Evolutionary conservation across 2,329 filamentous ascomycete species (phyloP).

Genomic region (Emmonsiellopsis sp.): DNA sequence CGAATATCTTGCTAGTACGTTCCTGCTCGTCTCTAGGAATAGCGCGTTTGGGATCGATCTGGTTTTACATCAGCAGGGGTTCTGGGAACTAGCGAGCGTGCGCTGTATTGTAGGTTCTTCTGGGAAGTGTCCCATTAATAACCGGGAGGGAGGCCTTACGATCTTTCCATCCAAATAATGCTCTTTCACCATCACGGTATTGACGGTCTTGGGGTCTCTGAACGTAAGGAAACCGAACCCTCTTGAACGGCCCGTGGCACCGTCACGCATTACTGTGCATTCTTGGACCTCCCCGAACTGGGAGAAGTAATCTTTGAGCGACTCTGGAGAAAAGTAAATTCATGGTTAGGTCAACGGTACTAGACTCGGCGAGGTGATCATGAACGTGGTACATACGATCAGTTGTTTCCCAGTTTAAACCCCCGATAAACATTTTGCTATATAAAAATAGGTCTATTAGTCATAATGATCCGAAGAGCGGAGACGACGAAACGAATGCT

Average conservation of each 20-base stretch:
- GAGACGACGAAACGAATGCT: neutral
- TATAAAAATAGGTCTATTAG: slow-evolving; percentile 28
- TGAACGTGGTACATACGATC: slow-evolving; percentile 61
- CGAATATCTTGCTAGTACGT: slow-evolving; percentile 97
- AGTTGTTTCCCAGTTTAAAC: slow-evolving; percentile 97
- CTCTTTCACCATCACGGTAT: slow-evolving; percentile 99
- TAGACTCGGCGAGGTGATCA: slow-evolving; percentile 3
- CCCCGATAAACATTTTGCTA: slow-evolving; percentile 99
- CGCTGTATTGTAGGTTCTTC: too few species aligned
- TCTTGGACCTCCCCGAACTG: slow-evolving; percentile 96
- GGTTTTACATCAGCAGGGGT: neutral
- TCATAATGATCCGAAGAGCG: slow-evolving; percentile 8
- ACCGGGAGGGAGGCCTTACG: slow-evolving; percentile 43
- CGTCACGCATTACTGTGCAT: slow-evolving; percentile 99
- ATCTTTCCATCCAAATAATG: slow-evolving; percentile 98
- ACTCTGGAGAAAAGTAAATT: slow-evolving; percentile 54
- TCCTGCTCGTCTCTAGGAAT: slow-evolving; percentile 98
- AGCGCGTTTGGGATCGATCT: slow-evolving; percentile 94
- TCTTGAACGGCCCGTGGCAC: slow-evolving; percentile 82
- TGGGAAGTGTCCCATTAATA: slow-evolving; percentile 1
- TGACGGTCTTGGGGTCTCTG: slow-evolving; percentile 94
- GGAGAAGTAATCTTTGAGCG: slow-evolving; percentile 91
- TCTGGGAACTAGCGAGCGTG: too few species aligned
- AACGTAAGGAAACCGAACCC: slow-evolving; percentile 98
- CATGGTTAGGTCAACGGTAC: slow-evolving; percentile 15